Conservation (phyloP, 2,329 filamentous ascomycete species). For the Cladophialophora chaetospira region DNA sequence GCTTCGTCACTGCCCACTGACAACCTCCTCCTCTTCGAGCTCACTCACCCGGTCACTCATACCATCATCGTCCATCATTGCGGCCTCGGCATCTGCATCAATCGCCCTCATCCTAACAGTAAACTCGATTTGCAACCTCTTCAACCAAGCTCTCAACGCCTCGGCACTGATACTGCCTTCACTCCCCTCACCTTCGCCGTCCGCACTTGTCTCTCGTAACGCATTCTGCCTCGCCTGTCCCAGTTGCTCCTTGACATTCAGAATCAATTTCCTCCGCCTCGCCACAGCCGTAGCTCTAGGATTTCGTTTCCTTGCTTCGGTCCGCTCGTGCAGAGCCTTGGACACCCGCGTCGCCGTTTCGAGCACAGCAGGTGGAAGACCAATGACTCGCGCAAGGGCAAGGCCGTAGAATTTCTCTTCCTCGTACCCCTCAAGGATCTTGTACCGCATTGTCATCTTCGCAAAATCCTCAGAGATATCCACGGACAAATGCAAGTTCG, state of each 20-base stretch:
- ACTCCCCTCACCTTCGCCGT: slow-evolving; percentile 36
- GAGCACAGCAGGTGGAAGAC: slow-evolving; percentile 69
- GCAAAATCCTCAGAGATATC: slow-evolving; percentile 55
- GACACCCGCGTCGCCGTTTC: slow-evolving; percentile 69
- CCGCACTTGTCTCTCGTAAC: not conserved
- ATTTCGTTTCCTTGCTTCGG: slow-evolving; percentile 60
- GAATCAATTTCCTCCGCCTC: slow-evolving; percentile 70
- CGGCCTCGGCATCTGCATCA: slow-evolving; percentile 44
- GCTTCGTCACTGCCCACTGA: no score
- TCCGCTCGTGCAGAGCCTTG: slow-evolving; percentile 59
- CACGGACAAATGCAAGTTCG: slow-evolving; percentile 79
- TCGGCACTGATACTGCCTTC: slow-evolving; percentile 61
- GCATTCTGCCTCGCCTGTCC: slow-evolving; percentile 58
- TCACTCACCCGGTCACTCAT: not conserved
- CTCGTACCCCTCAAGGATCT: slow-evolving; percentile 70
- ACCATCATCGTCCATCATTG: not conserved
- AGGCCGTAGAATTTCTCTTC: slow-evolving; percentile 79
- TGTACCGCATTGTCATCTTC: slow-evolving; percentile 83
- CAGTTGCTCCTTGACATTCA: slow-evolving; percentile 72
- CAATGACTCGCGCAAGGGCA: slow-evolving; percentile 73
- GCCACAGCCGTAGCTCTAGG: slow-evolving; percentile 61
- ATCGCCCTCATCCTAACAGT: slow-evolving; percentile 69
- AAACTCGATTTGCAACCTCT: slow-evolving; percentile 73
- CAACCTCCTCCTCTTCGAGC: not conserved
- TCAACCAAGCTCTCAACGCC: slow-evolving; percentile 65